Percentiles rank a stretch among this genome's conserved stretches.
Evolutionary conservation across 2,329 filamentous ascomycete genomes (phyloP).

Genomic region (Penicillium palitans): DNA sequence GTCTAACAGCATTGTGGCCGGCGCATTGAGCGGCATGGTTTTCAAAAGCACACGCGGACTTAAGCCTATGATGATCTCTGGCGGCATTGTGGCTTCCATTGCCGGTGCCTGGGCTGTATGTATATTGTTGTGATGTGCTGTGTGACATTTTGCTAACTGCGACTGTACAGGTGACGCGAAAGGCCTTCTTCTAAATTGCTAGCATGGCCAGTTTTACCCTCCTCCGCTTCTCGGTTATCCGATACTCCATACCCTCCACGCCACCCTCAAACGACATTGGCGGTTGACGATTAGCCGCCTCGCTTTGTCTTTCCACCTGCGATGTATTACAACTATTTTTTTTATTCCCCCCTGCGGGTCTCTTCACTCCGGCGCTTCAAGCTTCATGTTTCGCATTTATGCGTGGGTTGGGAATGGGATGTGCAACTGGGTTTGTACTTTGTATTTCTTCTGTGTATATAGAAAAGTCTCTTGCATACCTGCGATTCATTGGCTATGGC

Average conservation of each 20-base stretch:
- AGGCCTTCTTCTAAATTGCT: constrained; percentile 49
- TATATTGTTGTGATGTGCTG: constrained; percentile 30
- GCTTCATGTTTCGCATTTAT: constrained; percentile 44
- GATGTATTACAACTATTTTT: constrained; percentile 43
- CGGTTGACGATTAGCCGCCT: constrained; percentile 27
- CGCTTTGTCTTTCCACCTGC: constrained; percentile 31
- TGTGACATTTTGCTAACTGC: constrained; percentile 13
- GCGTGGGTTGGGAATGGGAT: constrained; percentile 42
- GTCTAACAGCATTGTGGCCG: constrained; percentile 82
- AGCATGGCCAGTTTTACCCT: constrained; percentile 18
- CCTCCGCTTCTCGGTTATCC: constrained; percentile 22
- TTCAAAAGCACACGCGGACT: constrained; percentile 95
- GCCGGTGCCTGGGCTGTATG: constrained; percentile 90
- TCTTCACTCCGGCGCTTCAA: constrained; percentile 49
- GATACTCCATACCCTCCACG: constrained; percentile 29
- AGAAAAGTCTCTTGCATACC: constrained; percentile 42
- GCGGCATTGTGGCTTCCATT: constrained; percentile 80
- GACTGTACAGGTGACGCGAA: constrained; percentile 49
- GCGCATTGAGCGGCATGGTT: constrained; percentile 83
- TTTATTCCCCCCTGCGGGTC: constrained; percentile 31
- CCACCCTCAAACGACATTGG: constrained; percentile 30
- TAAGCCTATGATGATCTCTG: constrained; percentile 91
- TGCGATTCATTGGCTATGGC: constrained; percentile 31
- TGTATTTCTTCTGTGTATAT: constrained; percentile 43
- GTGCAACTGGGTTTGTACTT: constrained; percentile 43